Conservation (phyloP, 768 basidiomycete species). For the Obba rivulosa region DNA sequence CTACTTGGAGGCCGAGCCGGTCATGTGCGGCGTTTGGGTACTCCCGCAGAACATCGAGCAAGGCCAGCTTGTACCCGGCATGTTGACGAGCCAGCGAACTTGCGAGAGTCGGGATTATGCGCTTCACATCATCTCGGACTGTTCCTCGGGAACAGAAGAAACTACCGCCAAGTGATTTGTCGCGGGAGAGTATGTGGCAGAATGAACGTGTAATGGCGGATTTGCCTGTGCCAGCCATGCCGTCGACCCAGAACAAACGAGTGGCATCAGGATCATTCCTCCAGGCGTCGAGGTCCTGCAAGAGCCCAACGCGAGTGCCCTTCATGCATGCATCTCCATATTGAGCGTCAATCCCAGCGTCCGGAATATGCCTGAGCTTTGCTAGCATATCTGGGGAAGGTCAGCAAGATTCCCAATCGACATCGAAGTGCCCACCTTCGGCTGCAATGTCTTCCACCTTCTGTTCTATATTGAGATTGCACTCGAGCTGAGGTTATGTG, state of each 20-base stretch:
- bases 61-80: slow-evolving; percentile 22
- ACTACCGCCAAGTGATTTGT: slow-evolving; percentile 24
- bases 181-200: slow-evolving; percentile 14
- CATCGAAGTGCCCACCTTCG: too few species aligned
- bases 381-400: too few species aligned
- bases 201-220: slow-evolving; percentile 32
- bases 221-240: slow-evolving; percentile 33
- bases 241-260: slow-evolving; percentile 10
- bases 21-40: slow-evolving; percentile 1
- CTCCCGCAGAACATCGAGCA: slow-evolving; percentile 6
- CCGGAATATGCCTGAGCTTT: too few species aligned
- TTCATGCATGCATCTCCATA: too few species aligned
- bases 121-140: background rate
- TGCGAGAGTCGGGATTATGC: slow-evolving; percentile 22
- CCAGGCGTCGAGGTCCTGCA: slow-evolving; percentile 2
- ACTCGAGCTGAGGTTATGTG: too few species aligned
- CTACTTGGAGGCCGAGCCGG: too few species aligned
- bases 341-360: too few species aligned
- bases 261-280: background rate
- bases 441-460: too few species aligned
- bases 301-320: background rate
- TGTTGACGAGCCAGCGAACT: slow-evolving; percentile 1
- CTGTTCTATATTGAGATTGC: too few species aligned
- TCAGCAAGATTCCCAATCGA: too few species aligned
- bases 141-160: slow-evolving; percentile 27